phyloP scores from a whole-genome alignment of 1,284 basidiomycete species.

The Marasmius sp. region DNA sequence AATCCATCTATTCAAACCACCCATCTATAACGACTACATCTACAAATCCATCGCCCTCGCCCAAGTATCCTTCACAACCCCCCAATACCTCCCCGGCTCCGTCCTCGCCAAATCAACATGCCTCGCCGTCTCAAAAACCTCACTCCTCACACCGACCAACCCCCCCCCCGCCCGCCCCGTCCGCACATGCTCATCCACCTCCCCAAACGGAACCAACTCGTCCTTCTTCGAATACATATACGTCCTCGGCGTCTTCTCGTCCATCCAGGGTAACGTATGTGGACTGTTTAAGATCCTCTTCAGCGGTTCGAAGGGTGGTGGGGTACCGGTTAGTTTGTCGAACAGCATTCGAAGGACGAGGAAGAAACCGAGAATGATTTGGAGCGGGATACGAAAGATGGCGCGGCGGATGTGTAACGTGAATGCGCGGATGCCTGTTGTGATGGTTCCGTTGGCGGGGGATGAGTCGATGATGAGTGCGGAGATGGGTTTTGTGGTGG shows the following conservation, averaged over 20 bases:
- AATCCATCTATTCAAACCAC: too few relatives aligned
- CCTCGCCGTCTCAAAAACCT: conserved; percentile 44
- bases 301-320: conserved; percentile 22
- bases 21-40: too few relatives aligned
- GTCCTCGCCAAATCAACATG: conserved; percentile 57
- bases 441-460: conserved; percentile 37
- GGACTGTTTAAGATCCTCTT: conserved; percentile 32
- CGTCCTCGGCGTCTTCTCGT: conserved; percentile 41
- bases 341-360: conserved; percentile 20
- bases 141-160: conserved; percentile 38
- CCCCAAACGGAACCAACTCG: conserved; percentile 39
- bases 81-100: conserved; percentile 52
- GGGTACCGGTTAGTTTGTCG: conserved; percentile 13
- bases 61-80: conserved; percentile 40
- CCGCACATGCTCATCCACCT: conserved; percentile 43
- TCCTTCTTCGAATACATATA: conserved; percentile 57
- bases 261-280: conserved; percentile 45
- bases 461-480: conserved; percentile 53
- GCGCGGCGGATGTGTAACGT: conserved; percentile 36
- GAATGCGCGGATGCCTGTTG: conserved; percentile 38
- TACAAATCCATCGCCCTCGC: background rate
- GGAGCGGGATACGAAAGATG: conserved; percentile 26
- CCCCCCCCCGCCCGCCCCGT: conserved; percentile 26
- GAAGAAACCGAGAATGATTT: conserved; percentile 22
- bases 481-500: conserved; percentile 20